Percentiles rank a stretch among this genome's conserved stretches.
These are phyloP conservation scores for Nakazawaea ernobii DNA, from an alignment of 805 yeast genomes.

Conservation along the genomic window DNA sequence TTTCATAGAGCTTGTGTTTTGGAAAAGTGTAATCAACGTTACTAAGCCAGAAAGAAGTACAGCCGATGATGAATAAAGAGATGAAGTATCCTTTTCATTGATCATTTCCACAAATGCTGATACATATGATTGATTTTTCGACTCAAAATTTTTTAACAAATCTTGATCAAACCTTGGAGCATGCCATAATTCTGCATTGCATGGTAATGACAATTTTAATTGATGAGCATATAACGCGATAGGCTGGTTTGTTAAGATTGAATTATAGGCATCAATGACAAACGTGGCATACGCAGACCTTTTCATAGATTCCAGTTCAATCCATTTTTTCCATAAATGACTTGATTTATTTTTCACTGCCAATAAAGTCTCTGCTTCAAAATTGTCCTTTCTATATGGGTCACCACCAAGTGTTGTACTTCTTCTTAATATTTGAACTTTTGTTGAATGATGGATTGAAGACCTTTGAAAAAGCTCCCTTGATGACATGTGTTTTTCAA, in stretches of 20 bases:
- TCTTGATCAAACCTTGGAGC: constrained; percentile 13
- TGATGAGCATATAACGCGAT: constrained; percentile 40
- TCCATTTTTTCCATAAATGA: constrained; percentile 50
- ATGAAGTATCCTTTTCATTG: neutral
- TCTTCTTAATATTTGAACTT: constrained; percentile 42
- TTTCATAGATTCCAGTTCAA: constrained; percentile 68
- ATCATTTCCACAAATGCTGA: constrained; percentile 5
- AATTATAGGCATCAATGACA: constrained; percentile 5
- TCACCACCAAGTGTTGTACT: constrained; percentile 41
- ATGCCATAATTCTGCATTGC: constrained; percentile 58
- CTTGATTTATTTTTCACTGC: constrained; percentile 13
- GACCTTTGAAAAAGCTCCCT: constrained; percentile 45
- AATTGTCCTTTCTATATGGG: constrained; percentile 25
- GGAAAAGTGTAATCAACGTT: constrained; percentile 7
- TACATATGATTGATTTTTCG: constrained; percentile 4
- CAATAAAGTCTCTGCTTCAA: constrained; percentile 20
- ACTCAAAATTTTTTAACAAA: constrained; percentile 1
- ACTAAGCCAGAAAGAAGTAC: constrained; percentile 3
- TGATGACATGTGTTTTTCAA: constrained; percentile 38
- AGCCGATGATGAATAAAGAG: neutral
- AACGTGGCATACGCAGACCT: constrained; percentile 42
- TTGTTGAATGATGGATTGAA: constrained; percentile 45
- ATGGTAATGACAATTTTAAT: constrained; percentile 55
- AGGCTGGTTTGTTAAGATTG: constrained; percentile 3
- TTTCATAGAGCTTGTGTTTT: constrained; percentile 6